A percentile compares a stretch with the other conserved stretches of the same genome.
These are phyloP conservation scores for Hypomontagnella submonticulosa DNA, from an alignment of 495 filamentous ascomycete species.

Conservation along the genomic window DNA sequence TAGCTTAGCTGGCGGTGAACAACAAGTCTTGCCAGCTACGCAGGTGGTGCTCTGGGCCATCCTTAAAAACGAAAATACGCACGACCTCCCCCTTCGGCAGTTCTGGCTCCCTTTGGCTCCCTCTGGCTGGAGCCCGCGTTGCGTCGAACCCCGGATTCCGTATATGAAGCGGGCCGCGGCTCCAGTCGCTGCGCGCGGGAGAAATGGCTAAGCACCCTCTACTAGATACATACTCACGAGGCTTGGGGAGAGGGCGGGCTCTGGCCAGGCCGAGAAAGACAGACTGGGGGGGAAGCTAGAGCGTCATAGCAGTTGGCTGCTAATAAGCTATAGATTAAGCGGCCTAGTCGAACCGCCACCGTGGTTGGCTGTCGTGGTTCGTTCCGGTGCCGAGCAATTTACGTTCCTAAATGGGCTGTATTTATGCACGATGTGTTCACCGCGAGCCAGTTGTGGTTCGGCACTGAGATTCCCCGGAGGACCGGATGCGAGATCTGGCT, in stretches of 20 bases:
- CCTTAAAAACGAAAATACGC: conserved; percentile 35
- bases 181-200: conserved; percentile 24
- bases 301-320: conserved; percentile 24
- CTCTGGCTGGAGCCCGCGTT: background rate
- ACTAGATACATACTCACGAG: conserved; percentile 3
- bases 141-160: conserved; percentile 30
- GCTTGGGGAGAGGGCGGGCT: conserved; percentile 4
- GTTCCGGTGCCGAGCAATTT: conserved; percentile 31
- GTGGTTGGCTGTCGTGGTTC: conserved; percentile 33
- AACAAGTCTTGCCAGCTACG: conserved; percentile 21
- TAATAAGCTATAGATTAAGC: conserved; percentile 37
- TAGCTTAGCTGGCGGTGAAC: background rate
- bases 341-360: background rate
- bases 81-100: conserved; percentile 33
- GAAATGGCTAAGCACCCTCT: conserved; percentile 14
- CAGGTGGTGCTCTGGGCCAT: conserved; percentile 25
- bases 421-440: conserved; percentile 34
- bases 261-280: conserved; percentile 25
- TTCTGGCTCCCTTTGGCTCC: conserved; percentile 14
- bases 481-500: conserved; percentile 40
- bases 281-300: conserved; percentile 2
- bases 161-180: conserved; percentile 43
- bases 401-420: conserved; percentile 29
- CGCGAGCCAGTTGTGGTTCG: conserved; percentile 14
- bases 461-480: conserved; percentile 32